Conservation (phyloP, 192 early-diverging fungal species). For the Rhizoclosmatium sp. region DNA sequence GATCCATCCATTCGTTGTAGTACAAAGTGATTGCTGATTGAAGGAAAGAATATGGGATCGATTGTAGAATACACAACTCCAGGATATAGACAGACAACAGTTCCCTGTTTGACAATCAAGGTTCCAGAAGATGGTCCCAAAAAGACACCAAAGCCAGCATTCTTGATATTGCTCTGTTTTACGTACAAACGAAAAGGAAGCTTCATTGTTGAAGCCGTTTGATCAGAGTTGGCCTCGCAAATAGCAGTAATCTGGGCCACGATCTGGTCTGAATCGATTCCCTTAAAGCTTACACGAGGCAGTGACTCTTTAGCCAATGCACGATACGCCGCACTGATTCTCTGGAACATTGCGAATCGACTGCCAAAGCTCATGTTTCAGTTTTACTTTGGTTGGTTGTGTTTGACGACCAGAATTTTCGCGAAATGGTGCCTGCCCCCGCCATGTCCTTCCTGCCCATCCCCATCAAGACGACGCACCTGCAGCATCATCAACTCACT, state of each 20-base stretch:
- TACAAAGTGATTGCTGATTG: slow-evolving; percentile 28
- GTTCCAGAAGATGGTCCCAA: neutral
- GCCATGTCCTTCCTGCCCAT: no score
- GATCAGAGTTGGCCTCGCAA: neutral
- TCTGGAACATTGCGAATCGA: slow-evolving; percentile 2
- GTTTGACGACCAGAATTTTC: no score
- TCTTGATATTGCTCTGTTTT: neutral
- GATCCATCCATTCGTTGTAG: slow-evolving; percentile 30
- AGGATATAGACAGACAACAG: slow-evolving; percentile 31
- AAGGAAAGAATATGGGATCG: slow-evolving; percentile 33
- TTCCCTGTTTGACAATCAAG: neutral
- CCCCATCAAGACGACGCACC: no score
- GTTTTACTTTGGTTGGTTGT: no score
- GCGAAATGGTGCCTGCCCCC: no score
- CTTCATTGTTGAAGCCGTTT: neutral
- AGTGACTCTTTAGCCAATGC: neutral
- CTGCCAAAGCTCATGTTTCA: neutral
- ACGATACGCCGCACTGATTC: neutral
- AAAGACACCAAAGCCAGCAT: slow-evolving; percentile 28
- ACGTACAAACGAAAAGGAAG: slow-evolving; percentile 3
- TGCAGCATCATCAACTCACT: no score
- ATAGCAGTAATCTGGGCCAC: neutral
- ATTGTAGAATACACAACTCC: slow-evolving; percentile 25
- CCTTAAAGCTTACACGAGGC: neutral
- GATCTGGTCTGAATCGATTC: neutral